Base-by-base conservation (phyloP, 306 rosid genomes). In the Fragaria vesca region DNA sequence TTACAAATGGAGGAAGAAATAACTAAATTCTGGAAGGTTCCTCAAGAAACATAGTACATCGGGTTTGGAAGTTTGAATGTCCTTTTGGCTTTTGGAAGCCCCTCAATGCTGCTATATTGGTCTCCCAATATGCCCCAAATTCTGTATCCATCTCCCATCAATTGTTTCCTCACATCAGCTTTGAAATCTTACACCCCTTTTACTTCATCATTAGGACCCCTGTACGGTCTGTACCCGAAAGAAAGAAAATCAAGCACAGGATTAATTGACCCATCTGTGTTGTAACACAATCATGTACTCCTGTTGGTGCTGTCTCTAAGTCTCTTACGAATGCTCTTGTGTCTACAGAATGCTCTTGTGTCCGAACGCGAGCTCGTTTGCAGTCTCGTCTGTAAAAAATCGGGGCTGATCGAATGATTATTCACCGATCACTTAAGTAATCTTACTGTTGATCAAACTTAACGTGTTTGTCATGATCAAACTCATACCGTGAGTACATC, bases 61-160 rank as follows among this genome's bases (percentile, higher is more conserved):
- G 90, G 86, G 57, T 85, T 85, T 45, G 88, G 91, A 40, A 85
- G 83, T 80, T 85, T 79, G 78, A 88, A 88, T 63, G 89, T 75
- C 8, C 89, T 81, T 63, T 28, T 75, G 38, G 76, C 75, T 1
- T 38, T 79, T 13, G 89, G 89, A 80, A 54, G 69, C 43, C 92
- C 89, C 38, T 78, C 62, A 73, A 86, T 52, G 80, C 90, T 84
- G 85, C 81, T 82, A 70, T 77, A 78, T 82, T 84, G 90, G 40
- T 82, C 83, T 34, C 87, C 90, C 40, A 82, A 78, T 26, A 75
- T 76, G 20, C 88, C 90, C 90, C 88, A 84, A 45, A 88, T 82
- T 20, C 48, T 8, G 57, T 80, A 84, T 15, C 91, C 89, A 48
- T 45, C 47, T 20, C 28, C 69, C 0, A 82, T 67, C 62, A 88